Base-by-base conservation (phyloP, 2,329 filamentous ascomycete genomes). In the Curvularia eragrostidis region DNA sequence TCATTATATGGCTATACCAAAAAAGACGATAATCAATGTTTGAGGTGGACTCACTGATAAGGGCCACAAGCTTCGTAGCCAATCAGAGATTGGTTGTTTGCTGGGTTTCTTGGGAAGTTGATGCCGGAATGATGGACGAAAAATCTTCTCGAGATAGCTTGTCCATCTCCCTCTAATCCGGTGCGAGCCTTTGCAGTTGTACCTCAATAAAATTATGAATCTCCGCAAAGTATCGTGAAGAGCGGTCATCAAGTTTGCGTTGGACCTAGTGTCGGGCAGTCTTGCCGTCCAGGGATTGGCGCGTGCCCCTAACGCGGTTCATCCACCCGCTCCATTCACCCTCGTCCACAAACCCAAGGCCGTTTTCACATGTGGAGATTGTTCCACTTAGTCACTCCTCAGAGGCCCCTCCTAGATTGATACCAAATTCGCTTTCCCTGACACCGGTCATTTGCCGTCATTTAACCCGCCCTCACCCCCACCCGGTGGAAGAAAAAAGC, bases 251-350 rank as follows among this genome's bases (percentile, higher is more conserved):
- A 28, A 39, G 34, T 9, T 38, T 38, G 12, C 13, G 32, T 49
- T 38, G 13, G 32, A 38, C 15, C 47, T 49, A 49, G 47, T 23
- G 47, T n/a, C 47, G 47, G 47, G 21, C 47, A 34, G 47, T 49
- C 47, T 26, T 39, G 47, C 47, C 34, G 34, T 38, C 47, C 47
- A 34, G 21, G 47, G 30, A 28, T 18, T 49, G 34, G 47, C 24
- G 34, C 47, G 10, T 23, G 18, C 19, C 24, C 15, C 26, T 19
- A 46, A 18, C 44, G 34, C n/a, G 47, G n/a, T 26, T 39, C 23
- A 32, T 36, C 47, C 23, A n/a, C 34, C 18, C 34, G 24, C 9
- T 18, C 9, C 46, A 26, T 19, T 36, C 13, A 15, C 8, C 47
- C n/a, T 15, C 12, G 5, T 23, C 12, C 47, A 48, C 44, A 15